Conservation (phyloP, 768 basidiomycete species). For the Lactarius evosmus region DNA sequence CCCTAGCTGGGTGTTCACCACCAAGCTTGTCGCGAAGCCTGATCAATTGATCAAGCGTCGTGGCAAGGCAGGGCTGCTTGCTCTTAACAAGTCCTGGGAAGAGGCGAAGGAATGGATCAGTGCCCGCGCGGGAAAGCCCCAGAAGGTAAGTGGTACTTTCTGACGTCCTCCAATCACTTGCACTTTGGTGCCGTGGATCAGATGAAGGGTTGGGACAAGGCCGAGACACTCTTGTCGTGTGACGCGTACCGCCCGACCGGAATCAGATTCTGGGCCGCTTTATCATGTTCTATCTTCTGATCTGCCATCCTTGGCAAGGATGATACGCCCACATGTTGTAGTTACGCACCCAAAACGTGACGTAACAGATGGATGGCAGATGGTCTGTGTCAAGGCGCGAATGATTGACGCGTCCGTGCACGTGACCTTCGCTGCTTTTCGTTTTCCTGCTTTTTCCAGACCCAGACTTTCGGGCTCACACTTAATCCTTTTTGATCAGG, state of each 20-base stretch:
- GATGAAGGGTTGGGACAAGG: slow-evolving; percentile 16
- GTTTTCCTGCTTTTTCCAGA: not conserved
- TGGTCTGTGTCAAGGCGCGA: slow-evolving; percentile 1
- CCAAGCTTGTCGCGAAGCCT: slow-evolving; percentile 92
- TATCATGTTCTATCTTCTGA: slow-evolving; percentile 12
- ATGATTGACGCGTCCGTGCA: slow-evolving; percentile 15
- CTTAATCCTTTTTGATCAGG: slow-evolving; percentile 45
- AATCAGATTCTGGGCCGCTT: not conserved
- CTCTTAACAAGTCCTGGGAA: slow-evolving; percentile 89
- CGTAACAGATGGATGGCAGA: not conserved
- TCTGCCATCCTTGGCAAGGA: slow-evolving; percentile 6
- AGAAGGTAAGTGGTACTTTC: slow-evolving; percentile 56
- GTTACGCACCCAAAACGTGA: slow-evolving; percentile 15
- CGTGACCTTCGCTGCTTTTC: slow-evolving; percentile 27
- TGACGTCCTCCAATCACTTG: not conserved
- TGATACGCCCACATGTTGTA: slow-evolving; percentile 6
- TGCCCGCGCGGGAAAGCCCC: slow-evolving; percentile 86
- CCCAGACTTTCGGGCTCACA: slow-evolving; percentile 9
- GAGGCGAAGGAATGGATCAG: slow-evolving; percentile 86
- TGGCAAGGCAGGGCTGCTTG: slow-evolving; percentile 94
- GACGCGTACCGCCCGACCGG: not conserved
- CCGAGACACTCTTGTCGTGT: slow-evolving; percentile 12
- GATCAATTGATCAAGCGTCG: slow-evolving; percentile 99
- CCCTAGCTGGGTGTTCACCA: slow-evolving; percentile 78
- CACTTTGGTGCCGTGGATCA: slow-evolving; percentile 1